Evolutionary conservation across 352 stramenopile species (phyloP), one percentile per base, ranked within the genome.

Genomic region (Phytophthora meadii): DNA sequence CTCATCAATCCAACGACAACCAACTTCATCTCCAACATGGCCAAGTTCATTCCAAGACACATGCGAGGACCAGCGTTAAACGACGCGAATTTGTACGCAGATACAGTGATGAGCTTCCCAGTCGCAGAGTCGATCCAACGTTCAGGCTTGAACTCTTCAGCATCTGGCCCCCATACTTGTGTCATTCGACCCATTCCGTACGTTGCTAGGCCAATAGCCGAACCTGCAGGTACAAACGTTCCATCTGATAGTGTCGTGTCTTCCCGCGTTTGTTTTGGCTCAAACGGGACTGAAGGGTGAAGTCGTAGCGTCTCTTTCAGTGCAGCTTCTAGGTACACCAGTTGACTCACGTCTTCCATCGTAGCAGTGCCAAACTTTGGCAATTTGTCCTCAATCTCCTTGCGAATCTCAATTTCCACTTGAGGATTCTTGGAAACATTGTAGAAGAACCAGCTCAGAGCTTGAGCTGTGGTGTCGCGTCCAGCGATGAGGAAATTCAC

Each of bases 401-500:
- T 47, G 2, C 70, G 64, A n/a, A 91, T 72, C 11, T 74, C 76
- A 10, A 34, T 5, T 30, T 80, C 61, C 0, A 90, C 82, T 0
- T 70, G 54, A 7, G 82, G 84, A 41, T 92, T 66, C 27, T 73
- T 51, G 2, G 46, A 62, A 5, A 96, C 53, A 32, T 73, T 71
- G 37, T 77, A 74, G 48, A 94, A 87, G 60, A 93, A 79, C 88
- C 88, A 96, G 8, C 65, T 75, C 1, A 96, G 61, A 9, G 84
- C 70, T 32, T 88, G 84, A 12, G 88, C 85, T 0, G 84, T 94
- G 0, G 88, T 90, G 66, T 96, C 88, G 1, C 87, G 75, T 1
- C 87, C 88, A 44, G 85, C 87, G 37, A 95, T 74, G 30, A 96
- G 53, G 67, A 95, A 90, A 48, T 81, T 93, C n/a, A 96, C 67